Base-by-base conservation (phyloP, 1,139 yeast species). In the Protomyces inouyei region DNA sequence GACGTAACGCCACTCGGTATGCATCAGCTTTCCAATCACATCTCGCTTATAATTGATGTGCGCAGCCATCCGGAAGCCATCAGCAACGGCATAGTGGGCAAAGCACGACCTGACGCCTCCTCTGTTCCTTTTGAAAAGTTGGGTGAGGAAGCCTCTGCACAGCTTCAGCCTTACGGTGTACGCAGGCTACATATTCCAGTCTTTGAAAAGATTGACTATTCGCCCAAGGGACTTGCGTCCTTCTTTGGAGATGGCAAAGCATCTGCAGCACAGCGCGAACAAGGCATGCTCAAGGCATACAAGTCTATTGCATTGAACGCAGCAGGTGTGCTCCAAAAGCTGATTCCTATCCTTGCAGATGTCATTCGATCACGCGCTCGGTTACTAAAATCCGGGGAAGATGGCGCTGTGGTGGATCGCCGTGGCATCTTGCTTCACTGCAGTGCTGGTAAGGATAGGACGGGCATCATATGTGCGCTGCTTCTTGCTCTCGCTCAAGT, bases 381-480 rank as follows among this genome's bases (percentile, higher is more conserved):
- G 21, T 21, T 43, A 0, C 14, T 43, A 6, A 18, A n/a, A 5
- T 6, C 48, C 25, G 16, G 16, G 16, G 59, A 32, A 5, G 21
- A 35, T 6, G 48, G 18, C 14, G 3, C 25, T n/a, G 48, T 43
- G 23, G n/a, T 43, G 3, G 48, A 43, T 10, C 48, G 48, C 6
- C 43, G 55, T 14, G 60, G 64, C 16, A 18, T 55, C 28, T 14
- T 60, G 60, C 48, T 57, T 37, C 61, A 57, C 8, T 61, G 61
- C 36, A 23, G 54, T 43, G 95, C 95, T 0, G 96, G 96, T 1
- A 89, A 88, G 73, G 96, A 90, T 73, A 80, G 96, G 59, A 89
- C 96, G 0, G 96, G 96, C 0, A 78, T 88, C 14, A 73, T 87
- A 68, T 82, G 85, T 2, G 88, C 89, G 84, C 74, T 89, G 64